Percentiles rank a stretch among this genome's conserved stretches.
These are phyloP conservation scores for Metschnikowia cubensis DNA, from an alignment of 805 yeast species.

Conservation along the genomic window DNA sequence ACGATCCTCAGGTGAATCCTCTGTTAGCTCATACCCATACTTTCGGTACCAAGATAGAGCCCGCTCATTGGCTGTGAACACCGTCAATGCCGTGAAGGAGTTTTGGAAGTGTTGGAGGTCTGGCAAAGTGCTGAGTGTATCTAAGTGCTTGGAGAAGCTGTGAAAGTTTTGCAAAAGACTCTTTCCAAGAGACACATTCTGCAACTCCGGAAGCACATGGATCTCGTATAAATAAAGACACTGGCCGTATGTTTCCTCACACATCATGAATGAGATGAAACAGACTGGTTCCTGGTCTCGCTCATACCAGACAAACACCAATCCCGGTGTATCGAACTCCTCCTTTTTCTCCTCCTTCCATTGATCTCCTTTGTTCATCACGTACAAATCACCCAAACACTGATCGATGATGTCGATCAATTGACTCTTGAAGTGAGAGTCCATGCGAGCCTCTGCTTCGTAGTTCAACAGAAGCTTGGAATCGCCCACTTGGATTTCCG, in stretches of 20 bases:
- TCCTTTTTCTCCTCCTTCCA: constrained; percentile 41
- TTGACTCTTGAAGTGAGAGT: neutral
- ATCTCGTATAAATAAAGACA: constrained; percentile 54
- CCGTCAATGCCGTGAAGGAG: constrained; percentile 44
- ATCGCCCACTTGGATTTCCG: neutral
- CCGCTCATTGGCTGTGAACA: constrained; percentile 41
- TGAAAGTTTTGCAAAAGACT: constrained; percentile 36
- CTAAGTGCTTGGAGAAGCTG: constrained; percentile 10
- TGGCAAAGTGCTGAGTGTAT: neutral
- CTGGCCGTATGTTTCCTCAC: constrained; percentile 32
- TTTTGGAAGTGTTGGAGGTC: constrained; percentile 9
- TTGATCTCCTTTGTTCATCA: constrained; percentile 26
- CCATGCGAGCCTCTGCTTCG: constrained; percentile 3
- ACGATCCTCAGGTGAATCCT: constrained; percentile 44
- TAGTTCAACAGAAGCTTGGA: neutral
- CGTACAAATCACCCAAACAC: constrained; percentile 29
- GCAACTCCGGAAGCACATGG: constrained; percentile 38
- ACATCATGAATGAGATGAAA: constrained; percentile 46
- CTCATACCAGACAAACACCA: constrained; percentile 39
- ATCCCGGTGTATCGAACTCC: constrained; percentile 48
- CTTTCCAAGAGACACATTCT: constrained; percentile 37
- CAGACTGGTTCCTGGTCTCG: constrained; percentile 23
- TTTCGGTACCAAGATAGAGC: constrained; percentile 44
- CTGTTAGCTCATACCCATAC: constrained; percentile 36
- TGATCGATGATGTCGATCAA: constrained; percentile 24